Base-by-base conservation (phyloP, 768 basidiomycete species). In the Cantharellus anzutake region DNA sequence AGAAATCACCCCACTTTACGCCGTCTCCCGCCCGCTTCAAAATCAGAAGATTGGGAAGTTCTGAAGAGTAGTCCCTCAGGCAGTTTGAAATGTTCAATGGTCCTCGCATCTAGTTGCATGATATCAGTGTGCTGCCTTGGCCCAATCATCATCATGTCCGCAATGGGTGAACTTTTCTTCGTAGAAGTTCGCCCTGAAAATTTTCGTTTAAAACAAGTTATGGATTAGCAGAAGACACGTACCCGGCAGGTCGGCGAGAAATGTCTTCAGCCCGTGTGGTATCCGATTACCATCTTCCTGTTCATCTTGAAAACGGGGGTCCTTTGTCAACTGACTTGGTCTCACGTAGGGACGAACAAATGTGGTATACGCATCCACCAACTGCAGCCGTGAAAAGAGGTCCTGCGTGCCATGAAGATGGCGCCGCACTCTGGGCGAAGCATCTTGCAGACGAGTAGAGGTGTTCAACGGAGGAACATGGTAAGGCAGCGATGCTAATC, bases 341-440 rank as follows among this genome's bases (percentile, higher is more conserved):
- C 52, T 11, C 52, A 55, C 52, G 52, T 14, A 57, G 5, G 56
- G 56, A 16, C 35, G 35, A 41, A 57, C 56, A 57, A 7, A 37
- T 14, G 11, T 5, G 16, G 39, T 35, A 37, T 57, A 57, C 39
- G 38, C 5, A 7, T 7, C 39, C 16, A 11, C 5, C 5, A 57
- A 5, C 5, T 42, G 56, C 7, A 57, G 41, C 5, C 56, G 34
- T 57, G 39, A 14, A 41, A 57, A 37, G 38, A 57, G 56, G 37
- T 57, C 56, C 56, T 57, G 56, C 14, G 56, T 40, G 56, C 56
- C 42, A 35, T 57, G 14, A 14, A 57, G 14, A 40, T 40, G 56
- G 11, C 35, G 56, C 44, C 1, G 20, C 20, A 29, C 20, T 29
- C 20, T 29, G 20, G 20, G 20, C 20, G 20, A 29, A 29, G 20